Conservation (phyloP, 2,329 filamentous ascomycete genomes). For the Thelonectria rubi region DNA sequence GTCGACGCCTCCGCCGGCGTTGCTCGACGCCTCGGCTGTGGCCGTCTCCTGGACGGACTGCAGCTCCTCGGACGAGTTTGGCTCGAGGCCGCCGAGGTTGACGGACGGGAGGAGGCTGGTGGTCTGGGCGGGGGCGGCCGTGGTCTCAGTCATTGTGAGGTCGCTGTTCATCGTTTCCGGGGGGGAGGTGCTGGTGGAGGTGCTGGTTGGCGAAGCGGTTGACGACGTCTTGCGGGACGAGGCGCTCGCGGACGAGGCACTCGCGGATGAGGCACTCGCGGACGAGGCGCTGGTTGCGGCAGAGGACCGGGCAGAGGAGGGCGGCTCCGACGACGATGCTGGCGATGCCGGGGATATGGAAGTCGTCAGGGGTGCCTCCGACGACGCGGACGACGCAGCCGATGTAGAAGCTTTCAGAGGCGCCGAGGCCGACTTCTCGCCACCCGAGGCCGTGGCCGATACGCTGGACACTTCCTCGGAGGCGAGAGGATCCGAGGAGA, state of each 20-base stretch:
- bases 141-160: constrained; percentile 36
- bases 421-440: constrained; percentile 3
- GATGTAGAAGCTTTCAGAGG: constrained; percentile 5
- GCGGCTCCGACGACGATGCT: too few relatives aligned
- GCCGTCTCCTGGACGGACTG: constrained; percentile 9
- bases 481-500: constrained; percentile 31
- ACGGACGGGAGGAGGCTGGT: constrained; percentile 29
- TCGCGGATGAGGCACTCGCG: too few relatives aligned
- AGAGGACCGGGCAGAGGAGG: neutral
- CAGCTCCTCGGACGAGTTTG: constrained; percentile 25
- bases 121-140: constrained; percentile 9
- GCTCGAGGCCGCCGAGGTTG: constrained; percentile 36
- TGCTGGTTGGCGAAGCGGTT: constrained; percentile 7
- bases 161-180: constrained; percentile 14
- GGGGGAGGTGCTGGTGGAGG: constrained; percentile 29
- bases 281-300: neutral
- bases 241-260: neutral
- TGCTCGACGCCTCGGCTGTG: constrained; percentile 30
- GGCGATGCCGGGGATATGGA: too few relatives aligned
- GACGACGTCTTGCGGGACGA: neutral
- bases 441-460: constrained; percentile 3
- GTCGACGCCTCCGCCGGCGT: constrained; percentile 43
- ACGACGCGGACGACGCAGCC: neutral
- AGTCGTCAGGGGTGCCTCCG: too few relatives aligned
- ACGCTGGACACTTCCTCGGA: neutral